Evolutionary conservation across 73 alveolate genomes (phyloP).

Genomic region (Tetrahymena elliotti): DNA sequence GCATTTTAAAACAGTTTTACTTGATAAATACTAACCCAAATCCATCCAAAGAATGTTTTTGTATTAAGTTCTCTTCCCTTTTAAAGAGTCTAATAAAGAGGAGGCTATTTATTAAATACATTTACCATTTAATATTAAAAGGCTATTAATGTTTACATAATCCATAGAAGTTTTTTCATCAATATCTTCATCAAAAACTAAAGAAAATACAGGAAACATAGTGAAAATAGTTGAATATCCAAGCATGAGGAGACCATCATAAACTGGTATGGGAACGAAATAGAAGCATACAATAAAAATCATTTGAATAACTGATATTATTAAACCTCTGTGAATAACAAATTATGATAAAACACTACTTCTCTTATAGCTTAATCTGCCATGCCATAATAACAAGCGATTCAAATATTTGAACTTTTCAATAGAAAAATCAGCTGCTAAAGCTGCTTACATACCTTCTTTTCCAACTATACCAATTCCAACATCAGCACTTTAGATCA

Average conservation of each 20-base stretch:
- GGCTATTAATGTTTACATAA: background rate
- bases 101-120: constrained; percentile 56
- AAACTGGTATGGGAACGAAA: constrained; percentile 45
- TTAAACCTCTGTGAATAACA: constrained; percentile 81
- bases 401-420: constrained; percentile 57
- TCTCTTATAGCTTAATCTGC: constrained; percentile 77
- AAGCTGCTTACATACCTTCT: constrained; percentile 91
- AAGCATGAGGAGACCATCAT: constrained; percentile 61
- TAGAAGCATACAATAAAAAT: constrained; percentile 65
- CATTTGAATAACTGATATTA: constrained; percentile 63
- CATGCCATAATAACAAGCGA: constrained; percentile 82
- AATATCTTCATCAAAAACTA: constrained; percentile 73
- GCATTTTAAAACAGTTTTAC: constrained; percentile 7
- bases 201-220: constrained; percentile 72
- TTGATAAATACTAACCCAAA: constrained; percentile 80
- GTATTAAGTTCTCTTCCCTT: constrained; percentile 84
- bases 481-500: constrained; percentile 77
- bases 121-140: background rate
- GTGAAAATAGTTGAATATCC: constrained; percentile 82
- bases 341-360: constrained; percentile 64
- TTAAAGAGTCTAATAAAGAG: constrained; percentile 75
- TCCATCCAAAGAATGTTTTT: constrained; percentile 80
- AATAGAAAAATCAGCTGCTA: constrained; percentile 82
- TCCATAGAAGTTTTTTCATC: constrained; percentile 34
- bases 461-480: constrained; percentile 93